phyloP scores from a whole-genome alignment of 2,329 filamentous ascomycete genomes.

The Setomelanomma holmii region DNA sequence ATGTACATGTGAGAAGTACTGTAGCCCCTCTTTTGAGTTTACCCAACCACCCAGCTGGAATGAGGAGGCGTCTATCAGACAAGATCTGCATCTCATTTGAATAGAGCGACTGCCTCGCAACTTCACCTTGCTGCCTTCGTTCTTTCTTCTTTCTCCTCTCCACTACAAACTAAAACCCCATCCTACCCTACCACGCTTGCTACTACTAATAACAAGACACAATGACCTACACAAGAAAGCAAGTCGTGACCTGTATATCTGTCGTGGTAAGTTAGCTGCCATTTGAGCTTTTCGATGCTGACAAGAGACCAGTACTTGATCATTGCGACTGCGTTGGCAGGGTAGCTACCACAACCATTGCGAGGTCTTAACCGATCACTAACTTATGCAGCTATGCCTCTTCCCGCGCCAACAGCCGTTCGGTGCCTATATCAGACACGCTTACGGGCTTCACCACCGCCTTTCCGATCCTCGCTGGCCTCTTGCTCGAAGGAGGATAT shows the following conservation, averaged over 20 bases:
- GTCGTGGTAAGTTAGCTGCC: constrained; percentile 37
- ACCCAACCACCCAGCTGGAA: constrained; percentile 6
- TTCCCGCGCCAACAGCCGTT: constrained; percentile 41
- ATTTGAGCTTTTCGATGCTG: background rate
- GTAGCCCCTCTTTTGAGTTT: background rate
- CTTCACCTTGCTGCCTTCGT: background rate
- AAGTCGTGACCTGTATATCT: constrained; percentile 49
- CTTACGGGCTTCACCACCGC: constrained; percentile 52
- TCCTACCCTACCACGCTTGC: background rate
- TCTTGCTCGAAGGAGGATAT: constrained; percentile 51
- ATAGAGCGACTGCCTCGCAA: background rate
- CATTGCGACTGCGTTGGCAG: constrained; percentile 49
- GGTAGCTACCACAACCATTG: constrained; percentile 21
- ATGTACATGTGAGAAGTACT: constrained; percentile 1
- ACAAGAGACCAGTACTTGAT: constrained; percentile 49
- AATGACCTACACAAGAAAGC: constrained; percentile 49
- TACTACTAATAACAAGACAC: background rate
- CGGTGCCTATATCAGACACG: constrained; percentile 52
- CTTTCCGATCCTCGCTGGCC: constrained; percentile 52
- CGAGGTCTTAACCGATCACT: constrained; percentile 6
- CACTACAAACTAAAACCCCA: background rate
- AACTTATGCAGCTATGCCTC: constrained; percentile 35
- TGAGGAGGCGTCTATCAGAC: constrained; percentile 4
- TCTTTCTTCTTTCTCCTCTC: background rate
- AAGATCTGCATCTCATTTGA: constrained; percentile 6